These are phyloP conservation scores for Juglanconis juglandina DNA, from an alignment of 2,329 filamentous ascomycete genomes.

Conservation along the genomic window DNA sequence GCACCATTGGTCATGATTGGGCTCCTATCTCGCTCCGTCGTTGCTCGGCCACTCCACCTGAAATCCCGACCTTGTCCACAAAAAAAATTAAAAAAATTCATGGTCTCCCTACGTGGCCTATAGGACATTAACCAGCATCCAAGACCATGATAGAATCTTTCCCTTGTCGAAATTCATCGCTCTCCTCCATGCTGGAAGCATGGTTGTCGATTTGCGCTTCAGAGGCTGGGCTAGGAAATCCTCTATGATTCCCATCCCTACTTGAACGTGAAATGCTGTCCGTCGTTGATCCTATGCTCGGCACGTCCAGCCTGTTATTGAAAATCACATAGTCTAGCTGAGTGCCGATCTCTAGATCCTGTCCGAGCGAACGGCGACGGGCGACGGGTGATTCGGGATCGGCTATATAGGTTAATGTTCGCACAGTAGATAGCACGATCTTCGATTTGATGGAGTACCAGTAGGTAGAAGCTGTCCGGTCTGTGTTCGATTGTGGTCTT, in stretches of 20 bases:
- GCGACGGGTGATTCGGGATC: neutral
- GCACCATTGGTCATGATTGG: too few relatives aligned
- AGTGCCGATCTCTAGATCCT: neutral
- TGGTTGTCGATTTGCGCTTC: neutral
- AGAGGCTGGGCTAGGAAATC: neutral
- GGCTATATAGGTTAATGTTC: neutral
- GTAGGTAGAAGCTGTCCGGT: neutral
- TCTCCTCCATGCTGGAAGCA: neutral
- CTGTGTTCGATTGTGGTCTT: neutral
- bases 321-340: neutral
- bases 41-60: too few relatives aligned
- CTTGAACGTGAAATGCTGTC: neutral
- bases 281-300: constrained; percentile 8
- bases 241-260: neutral
- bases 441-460: constrained; percentile 2
- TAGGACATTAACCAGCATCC: neutral
- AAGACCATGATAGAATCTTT: neutral
- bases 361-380: neutral
- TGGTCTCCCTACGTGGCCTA: neutral
- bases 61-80: too few relatives aligned
- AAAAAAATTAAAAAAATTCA: too few relatives aligned
- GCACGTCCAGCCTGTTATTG: constrained; percentile 7
- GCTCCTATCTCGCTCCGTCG: too few relatives aligned
- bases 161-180: neutral
- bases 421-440: neutral